phyloP scores from a whole-genome alignment of 2,329 filamentous ascomycete species.

The Fusarium fujikuroi region DNA sequence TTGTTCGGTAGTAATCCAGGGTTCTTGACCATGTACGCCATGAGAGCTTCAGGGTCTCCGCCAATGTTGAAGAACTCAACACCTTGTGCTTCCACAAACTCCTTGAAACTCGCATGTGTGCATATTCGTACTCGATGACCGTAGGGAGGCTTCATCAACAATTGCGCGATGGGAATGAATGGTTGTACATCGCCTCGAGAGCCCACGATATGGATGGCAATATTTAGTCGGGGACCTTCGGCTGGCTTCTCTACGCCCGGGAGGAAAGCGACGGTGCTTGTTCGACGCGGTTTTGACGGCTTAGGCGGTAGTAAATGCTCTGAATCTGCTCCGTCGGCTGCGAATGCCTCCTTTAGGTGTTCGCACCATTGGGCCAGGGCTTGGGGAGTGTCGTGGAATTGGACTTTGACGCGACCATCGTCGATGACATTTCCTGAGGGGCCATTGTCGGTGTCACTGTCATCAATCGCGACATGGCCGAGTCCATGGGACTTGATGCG shows the following conservation, averaged over 20 bases:
- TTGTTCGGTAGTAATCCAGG: slow-evolving; percentile 52
- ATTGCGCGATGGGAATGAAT: slow-evolving; percentile 66
- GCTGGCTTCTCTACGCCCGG: slow-evolving; percentile 28
- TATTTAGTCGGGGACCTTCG: slow-evolving; percentile 42
- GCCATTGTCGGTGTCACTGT: slow-evolving; percentile 29
- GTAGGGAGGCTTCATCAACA: slow-evolving; percentile 48
- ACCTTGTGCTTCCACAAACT: slow-evolving; percentile 63
- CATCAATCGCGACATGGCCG: slow-evolving; percentile 43
- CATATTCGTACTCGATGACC: slow-evolving; percentile 67
- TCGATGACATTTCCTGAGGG: slow-evolving; percentile 43
- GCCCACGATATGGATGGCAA: slow-evolving; percentile 50
- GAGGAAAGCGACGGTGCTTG: slow-evolving; percentile 34
- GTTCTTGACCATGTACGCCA: slow-evolving; percentile 56
- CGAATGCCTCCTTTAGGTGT: slow-evolving; percentile 32
- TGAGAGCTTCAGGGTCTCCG: slow-evolving; percentile 63
- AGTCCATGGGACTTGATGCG: slow-evolving; percentile 44
- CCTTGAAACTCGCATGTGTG: slow-evolving; percentile 64
- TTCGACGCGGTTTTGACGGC: slow-evolving; percentile 32
- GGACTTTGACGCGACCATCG: slow-evolving; percentile 48
- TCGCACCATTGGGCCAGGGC: slow-evolving; percentile 44
- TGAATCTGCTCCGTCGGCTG: slow-evolving; percentile 2
- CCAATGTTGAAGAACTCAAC: slow-evolving; percentile 69
- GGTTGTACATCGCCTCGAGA: slow-evolving; percentile 58
- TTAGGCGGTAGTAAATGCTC: slow-evolving; percentile 16
- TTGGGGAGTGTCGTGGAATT: slow-evolving; percentile 46